A percentile compares a stretch with the other conserved stretches of the same genome.
These are phyloP conservation scores for Mucor piriformis DNA, from an alignment of 371 early-diverging fungal species.

Conservation along the genomic window DNA sequence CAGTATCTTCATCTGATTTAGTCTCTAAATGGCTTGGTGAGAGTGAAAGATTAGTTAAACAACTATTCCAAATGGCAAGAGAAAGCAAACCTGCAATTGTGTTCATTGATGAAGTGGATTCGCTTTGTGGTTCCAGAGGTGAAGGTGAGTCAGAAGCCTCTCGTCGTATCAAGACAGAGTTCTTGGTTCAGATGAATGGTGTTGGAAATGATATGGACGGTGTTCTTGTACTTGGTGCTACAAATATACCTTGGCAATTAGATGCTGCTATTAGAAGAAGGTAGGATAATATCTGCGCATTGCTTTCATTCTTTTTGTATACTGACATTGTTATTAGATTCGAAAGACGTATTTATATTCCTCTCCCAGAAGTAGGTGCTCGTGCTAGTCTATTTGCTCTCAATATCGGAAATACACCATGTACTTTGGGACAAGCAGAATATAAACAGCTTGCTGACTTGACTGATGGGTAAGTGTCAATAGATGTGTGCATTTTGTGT, in stretches of 20 bases:
- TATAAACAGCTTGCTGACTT: conserved; percentile 73
- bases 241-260: conserved; percentile 96
- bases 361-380: conserved; percentile 88
- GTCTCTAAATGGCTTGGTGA: conserved; percentile 99
- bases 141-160: conserved; percentile 97
- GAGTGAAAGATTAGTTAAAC: conserved; percentile 91
- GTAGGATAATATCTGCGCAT: conserved; percentile 50
- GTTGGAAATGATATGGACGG: conserved; percentile 95
- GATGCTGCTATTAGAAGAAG: conserved; percentile 90
- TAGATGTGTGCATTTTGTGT: no score
- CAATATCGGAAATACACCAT: conserved; percentile 91
- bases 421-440: conserved; percentile 71
- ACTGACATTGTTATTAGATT: conserved; percentile 61
- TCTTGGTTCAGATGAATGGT: conserved; percentile 98
- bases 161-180: conserved; percentile 89
- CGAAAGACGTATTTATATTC: conserved; percentile 96
- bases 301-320: neutral
- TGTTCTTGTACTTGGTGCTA: conserved; percentile 93
- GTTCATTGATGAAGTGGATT: conserved; percentile 98
- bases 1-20: conserved; percentile 93
- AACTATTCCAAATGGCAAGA: conserved; percentile 93
- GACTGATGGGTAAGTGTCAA: conserved; percentile 92
- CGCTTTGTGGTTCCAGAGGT: conserved; percentile 90
- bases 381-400: conserved; percentile 89
- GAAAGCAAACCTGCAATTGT: conserved; percentile 93